Evolutionary conservation across 208 protist species (phyloP), one percentile per base, ranked within the genome.

Genomic region (Crithidia bombi): DNA sequence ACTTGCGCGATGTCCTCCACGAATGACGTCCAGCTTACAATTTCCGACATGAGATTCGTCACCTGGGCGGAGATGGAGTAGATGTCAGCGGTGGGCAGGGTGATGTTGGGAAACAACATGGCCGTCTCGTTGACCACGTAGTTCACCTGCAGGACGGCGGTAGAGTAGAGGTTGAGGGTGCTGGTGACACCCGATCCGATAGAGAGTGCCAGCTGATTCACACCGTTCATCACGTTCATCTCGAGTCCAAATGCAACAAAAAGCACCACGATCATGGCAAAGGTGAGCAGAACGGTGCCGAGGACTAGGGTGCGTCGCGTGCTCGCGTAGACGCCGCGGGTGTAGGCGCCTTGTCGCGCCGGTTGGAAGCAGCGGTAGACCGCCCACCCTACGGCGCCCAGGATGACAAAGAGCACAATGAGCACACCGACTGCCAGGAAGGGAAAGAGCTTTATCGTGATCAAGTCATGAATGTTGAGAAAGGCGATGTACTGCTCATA

Each of bases 1-100:
- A 65, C 78, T 49, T 83, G 72, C 6, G 56, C 69, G 33, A 73
- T 64, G 64, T 83, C 68, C 51, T 83, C 64, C 5, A 66, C 65
- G 17, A 79, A 63, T 11, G 50, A 55, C 19, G 69, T 70, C 73
- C 73, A 83, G n/a, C 61, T 30, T 25, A 38, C 21, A 5, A 55
- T 64, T 3, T 73, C n/a, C 21, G 57, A 52, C 32, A 79, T 65
- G 17, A 79, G 65, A 23, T 44, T 39, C 15, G 28, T 55, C 14
- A 79, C 54, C 0, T 63, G 23, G 5, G 15, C 1, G 7, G 67
- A 56, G 35, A 73, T 44, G 33, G 19, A 6, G 38, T n/a, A 52
- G 54, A 77, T 72, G 3, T 64, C 10, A 11, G 58, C 78, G 10
- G 47, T 38, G 1, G 64, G 68, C 17, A 79, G 21, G 19, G 54